Base-by-base conservation (phyloP, 306 rosid species). In the Senna tora region DNA sequence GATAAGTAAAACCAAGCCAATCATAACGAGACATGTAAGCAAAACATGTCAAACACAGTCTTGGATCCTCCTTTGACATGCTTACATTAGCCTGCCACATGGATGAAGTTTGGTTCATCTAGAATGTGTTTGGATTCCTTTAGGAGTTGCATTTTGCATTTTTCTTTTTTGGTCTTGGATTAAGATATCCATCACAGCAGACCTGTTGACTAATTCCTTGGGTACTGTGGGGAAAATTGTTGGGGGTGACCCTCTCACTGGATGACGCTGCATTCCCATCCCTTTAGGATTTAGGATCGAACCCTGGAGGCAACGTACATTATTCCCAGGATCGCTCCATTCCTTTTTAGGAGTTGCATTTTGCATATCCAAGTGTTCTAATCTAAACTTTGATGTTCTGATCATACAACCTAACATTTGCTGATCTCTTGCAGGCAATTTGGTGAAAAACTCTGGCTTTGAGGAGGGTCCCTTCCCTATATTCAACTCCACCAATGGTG, bases 401-500 rank as follows among this genome's bases (percentile, higher is more conserved):
- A 67, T n/a, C n/a, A n/a, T 67, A 17, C 47, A 41, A 21, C 34
- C 33, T n/a, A 58, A 15, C 9, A 52, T 7, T 16, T 15, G n/a
- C 38, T 72, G 59, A 5, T 47, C 19, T 78, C 2, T 61, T 83
- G 83, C 89, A 94, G 97, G n/a, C 72, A 94, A 94, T 74, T 77
- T 94, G 86, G 89, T 87, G 2, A 86, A 81, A 71, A 95, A 95
- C 69, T 84, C 75, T 34, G 87, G 95, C 45, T 95, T 91, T 55
- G 99, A 94, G 79, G 91, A 83, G 49, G 97, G 93, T 67, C 99
- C 99, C 57, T 89, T 91, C 79, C 87, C 90, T 14, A 73, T 95
- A 34, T 49, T 81, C 50, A 95, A 91, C 86, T 87, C 97, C 0
- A 75, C 90, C 51, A 82, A 91, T 32, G 97, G 97, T 64, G 91